A percentile compares a stretch with the other conserved stretches of the same genome.
phyloP scores from a whole-genome alignment of 2,329 filamentous ascomycete genomes.

The Penicillium sumatraense region DNA sequence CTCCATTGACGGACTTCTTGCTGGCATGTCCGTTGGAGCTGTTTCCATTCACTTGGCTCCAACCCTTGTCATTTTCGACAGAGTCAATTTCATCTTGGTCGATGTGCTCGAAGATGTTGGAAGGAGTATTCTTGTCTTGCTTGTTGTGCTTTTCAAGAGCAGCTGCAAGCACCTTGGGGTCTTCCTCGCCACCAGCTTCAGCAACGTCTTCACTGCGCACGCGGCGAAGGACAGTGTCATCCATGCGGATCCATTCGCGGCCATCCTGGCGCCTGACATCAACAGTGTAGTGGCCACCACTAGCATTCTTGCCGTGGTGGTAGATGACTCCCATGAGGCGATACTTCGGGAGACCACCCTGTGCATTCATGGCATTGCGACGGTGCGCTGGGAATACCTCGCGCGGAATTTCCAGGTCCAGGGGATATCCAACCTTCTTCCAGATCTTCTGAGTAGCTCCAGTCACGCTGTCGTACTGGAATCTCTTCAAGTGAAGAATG shows the following conservation, averaged over 20 bases:
- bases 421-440: slow-evolving; percentile 95
- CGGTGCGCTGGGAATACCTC: slow-evolving; percentile 83
- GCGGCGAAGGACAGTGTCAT: slow-evolving; percentile 87
- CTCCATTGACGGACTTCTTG: slow-evolving; percentile 79
- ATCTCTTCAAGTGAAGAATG: slow-evolving; percentile 94
- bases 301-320: slow-evolving; percentile 96
- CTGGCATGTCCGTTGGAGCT: slow-evolving; percentile 49
- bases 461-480: slow-evolving; percentile 87
- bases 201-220: slow-evolving; percentile 88
- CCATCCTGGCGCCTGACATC: slow-evolving; percentile 93
- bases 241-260: slow-evolving; percentile 93
- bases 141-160: slow-evolving; percentile 68
- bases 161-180: slow-evolving; percentile 68
- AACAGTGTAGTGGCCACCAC: slow-evolving; percentile 96
- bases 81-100: slow-evolving; percentile 70
- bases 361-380: slow-evolving; percentile 66
- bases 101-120: slow-evolving; percentile 76
- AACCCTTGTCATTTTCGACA: slow-evolving; percentile 65
- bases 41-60: slow-evolving; percentile 82
- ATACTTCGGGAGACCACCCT: slow-evolving; percentile 78
- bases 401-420: slow-evolving; percentile 90
- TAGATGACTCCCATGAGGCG: slow-evolving; percentile 89
- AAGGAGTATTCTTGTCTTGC: slow-evolving; percentile 52
- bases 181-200: slow-evolving; percentile 80
- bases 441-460: slow-evolving; percentile 92